Conservation (phyloP, 83 land plant species). For the Larix sibirica region DNA sequence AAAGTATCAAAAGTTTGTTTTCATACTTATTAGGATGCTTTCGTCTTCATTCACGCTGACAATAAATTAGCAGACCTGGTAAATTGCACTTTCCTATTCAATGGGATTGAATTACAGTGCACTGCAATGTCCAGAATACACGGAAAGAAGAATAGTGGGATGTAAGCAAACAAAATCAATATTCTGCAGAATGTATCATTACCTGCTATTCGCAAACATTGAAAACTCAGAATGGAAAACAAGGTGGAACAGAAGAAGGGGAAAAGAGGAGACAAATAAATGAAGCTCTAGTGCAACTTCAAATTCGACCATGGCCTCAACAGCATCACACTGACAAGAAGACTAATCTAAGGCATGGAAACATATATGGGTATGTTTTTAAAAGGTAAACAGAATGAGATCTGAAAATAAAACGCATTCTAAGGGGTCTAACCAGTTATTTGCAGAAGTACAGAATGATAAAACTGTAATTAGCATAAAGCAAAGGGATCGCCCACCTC, state of each 20-base stretch:
- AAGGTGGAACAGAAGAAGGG: background rate
- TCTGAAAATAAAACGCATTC: background rate
- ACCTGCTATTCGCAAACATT: no score
- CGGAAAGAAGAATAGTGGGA: no score
- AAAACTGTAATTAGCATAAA: constrained; percentile 1
- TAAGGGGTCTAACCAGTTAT: background rate
- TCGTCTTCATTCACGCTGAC: background rate
- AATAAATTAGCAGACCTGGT: background rate
- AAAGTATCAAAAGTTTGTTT: no score
- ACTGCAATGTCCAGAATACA: no score
- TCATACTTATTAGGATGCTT: no score
- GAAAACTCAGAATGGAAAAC: no score
- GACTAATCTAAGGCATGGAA: background rate
- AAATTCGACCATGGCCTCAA: no score
- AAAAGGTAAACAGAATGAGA: background rate
- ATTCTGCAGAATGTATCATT: no score
- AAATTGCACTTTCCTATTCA: background rate
- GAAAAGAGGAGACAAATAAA: background rate
- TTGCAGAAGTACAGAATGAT: background rate
- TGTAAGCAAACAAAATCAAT: no score
- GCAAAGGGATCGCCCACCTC: constrained; percentile 37
- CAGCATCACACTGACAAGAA: background rate
- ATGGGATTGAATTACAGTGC: background rate
- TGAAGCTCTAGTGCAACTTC: background rate
- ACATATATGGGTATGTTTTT: background rate